phyloP scores from a whole-genome alignment of 306 rosid genomes.

The Crataegus laevigata region DNA sequence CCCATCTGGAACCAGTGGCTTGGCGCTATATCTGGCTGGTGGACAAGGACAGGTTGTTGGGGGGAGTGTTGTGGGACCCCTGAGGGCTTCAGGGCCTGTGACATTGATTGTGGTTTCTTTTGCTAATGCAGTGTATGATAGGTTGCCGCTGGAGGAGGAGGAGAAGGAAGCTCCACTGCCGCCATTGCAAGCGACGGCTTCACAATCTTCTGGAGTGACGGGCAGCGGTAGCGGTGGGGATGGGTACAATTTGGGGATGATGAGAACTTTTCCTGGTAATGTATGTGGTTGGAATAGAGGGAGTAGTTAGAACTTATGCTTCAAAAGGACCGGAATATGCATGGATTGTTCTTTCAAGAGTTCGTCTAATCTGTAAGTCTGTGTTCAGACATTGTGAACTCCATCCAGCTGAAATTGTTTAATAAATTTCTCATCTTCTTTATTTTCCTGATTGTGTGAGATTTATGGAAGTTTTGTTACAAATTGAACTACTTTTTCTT shows the following conservation, averaged over 20 bases:
- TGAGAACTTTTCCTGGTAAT: not conserved
- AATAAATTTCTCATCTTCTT: not conserved
- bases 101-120: conserved; percentile 34
- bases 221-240: not conserved
- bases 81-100: conserved; percentile 34
- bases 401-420: not conserved
- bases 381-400: not conserved
- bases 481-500: too few species aligned
- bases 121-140: conserved; percentile 31
- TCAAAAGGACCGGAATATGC: not conserved
- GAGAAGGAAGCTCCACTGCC: not conserved
- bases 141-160: conserved; percentile 31
- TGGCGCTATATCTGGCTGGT: conserved; percentile 24
- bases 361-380: too few species aligned
- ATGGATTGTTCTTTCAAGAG: too few species aligned
- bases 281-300: conserved; percentile 23
- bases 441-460: not conserved
- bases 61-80: conserved; percentile 28
- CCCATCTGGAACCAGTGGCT: conserved; percentile 21
- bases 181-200: not conserved
- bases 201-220: conserved; percentile 14
- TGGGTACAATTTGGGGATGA: conserved; percentile 16
- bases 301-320: not conserved
- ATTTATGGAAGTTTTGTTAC: not conserved
- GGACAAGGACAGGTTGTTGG: conserved; percentile 37